phyloP scores from a whole-genome alignment of 176 grass and related monocot genomes.

The Tillandsia fasciculata region DNA sequence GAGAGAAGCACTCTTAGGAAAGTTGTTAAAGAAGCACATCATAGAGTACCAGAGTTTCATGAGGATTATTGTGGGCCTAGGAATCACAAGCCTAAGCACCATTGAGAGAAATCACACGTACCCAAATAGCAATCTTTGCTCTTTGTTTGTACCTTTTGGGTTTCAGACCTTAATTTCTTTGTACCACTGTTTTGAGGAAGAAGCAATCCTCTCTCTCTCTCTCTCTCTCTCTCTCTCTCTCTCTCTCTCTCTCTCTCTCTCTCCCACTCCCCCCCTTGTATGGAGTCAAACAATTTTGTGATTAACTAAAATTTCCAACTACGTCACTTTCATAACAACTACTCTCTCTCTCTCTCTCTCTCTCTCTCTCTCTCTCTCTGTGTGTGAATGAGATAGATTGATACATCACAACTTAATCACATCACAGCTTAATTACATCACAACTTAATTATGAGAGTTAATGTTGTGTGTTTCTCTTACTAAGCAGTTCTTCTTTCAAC shows the following conservation, averaged over 20 bases:
- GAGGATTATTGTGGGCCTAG: conserved; percentile 52
- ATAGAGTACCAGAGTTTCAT: conserved; percentile 40
- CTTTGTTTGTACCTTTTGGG: neutral
- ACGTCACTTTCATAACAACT: too few species aligned
- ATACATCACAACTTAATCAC: too few species aligned
- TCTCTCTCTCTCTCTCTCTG: neutral
- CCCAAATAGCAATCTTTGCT: neutral
- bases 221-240: too few species aligned
- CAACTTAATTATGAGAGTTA: too few species aligned
- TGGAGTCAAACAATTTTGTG: conserved; percentile 1
- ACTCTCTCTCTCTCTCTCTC: neutral
- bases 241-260: neutral
- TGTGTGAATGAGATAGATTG: neutral
- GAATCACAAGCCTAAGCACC: conserved; percentile 46
- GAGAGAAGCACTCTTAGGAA: conserved; percentile 17
- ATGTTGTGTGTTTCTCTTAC: too few species aligned
- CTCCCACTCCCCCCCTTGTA: neutral
- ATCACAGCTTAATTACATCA: too few species aligned
- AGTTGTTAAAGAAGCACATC: conserved; percentile 24
- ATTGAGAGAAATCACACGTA: conserved; percentile 18
- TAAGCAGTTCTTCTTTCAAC: neutral
- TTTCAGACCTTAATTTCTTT: too few species aligned
- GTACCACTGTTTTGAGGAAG: neutral
- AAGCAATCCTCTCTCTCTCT: neutral
- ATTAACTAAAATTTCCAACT: neutral